phyloP scores from a whole-genome alignment of 2,329 filamentous ascomycete species.

The Tolypocladium paradoxum region DNA sequence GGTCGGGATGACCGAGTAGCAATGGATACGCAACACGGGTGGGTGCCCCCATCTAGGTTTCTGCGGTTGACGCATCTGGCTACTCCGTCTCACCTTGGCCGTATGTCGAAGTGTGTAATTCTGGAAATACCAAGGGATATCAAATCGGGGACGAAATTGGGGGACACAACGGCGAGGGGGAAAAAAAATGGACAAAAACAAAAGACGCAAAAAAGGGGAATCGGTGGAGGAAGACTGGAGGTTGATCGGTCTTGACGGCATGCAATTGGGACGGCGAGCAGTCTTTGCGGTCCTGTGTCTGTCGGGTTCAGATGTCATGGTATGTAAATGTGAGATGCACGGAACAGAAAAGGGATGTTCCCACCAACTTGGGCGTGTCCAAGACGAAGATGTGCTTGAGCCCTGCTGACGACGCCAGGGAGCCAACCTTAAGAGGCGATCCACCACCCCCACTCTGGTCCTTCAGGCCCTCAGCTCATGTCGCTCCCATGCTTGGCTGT shows the following conservation, averaged over 20 bases:
- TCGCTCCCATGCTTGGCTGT: no score
- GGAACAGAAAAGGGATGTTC: not conserved
- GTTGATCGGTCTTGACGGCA: not conserved
- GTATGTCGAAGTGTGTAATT: not conserved
- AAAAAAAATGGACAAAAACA: not conserved
- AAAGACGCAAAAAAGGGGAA: not conserved
- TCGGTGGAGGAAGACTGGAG: not conserved
- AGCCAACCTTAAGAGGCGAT: not conserved
- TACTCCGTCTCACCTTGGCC: conserved; percentile 3
- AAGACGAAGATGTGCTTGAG: not conserved
- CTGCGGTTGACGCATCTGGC: conserved; percentile 1
- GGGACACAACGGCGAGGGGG: not conserved
- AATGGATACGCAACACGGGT: not conserved
- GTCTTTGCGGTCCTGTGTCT: not conserved
- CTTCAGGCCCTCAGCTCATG: not conserved
- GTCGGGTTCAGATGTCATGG: not conserved
- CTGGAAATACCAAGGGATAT: not conserved
- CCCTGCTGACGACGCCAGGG: not conserved
- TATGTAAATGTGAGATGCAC: not conserved
- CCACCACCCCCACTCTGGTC: not conserved
- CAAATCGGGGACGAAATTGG: not conserved
- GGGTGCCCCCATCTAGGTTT: not conserved
- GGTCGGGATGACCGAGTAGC: not conserved
- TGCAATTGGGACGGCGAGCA: not conserved
- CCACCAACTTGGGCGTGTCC: not conserved